A percentile compares a stretch with the other conserved stretches of the same genome.
These are phyloP conservation scores for Chaetomium sp. DNA, from an alignment of 2,329 filamentous ascomycete genomes.

Conservation along the genomic window DNA sequence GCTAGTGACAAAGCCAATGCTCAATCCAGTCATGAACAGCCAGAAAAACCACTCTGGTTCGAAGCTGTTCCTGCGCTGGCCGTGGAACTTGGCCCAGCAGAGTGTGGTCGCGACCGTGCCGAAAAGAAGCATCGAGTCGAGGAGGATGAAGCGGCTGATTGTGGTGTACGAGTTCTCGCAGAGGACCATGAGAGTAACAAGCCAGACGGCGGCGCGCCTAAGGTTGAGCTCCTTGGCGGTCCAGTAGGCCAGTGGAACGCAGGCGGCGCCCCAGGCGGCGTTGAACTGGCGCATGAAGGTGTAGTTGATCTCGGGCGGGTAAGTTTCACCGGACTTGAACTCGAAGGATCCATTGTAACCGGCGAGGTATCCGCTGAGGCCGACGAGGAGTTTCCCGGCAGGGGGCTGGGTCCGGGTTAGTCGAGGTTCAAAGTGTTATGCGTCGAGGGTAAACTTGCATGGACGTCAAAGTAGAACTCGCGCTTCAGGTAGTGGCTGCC, in stretches of 20 bases:
- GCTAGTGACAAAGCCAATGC: conserved; percentile 96
- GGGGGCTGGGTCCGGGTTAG: conserved; percentile 63
- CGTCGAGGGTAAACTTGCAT: conserved; percentile 35
- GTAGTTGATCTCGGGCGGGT: conserved; percentile 91
- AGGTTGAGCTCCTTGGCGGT: conserved; percentile 91
- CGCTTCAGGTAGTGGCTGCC: conserved; percentile 98
- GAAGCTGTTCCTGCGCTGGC: conserved; percentile 81
- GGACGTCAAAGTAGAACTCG: conserved; percentile 94
- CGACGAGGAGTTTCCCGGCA: conserved; percentile 97
- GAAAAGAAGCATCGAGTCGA: conserved; percentile 98
- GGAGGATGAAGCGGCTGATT: conserved; percentile 95
- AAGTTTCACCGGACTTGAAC: conserved; percentile 97
- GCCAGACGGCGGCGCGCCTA: conserved; percentile 84
- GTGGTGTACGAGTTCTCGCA: conserved; percentile 99
- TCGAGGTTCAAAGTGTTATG: background rate
- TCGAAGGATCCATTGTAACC: conserved; percentile 99
- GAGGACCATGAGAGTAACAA: conserved; percentile 93
- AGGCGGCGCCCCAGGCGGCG: conserved; percentile 88
- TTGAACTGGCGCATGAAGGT: conserved; percentile 99
- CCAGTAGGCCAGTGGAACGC: conserved; percentile 91
- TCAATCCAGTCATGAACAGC: conserved; percentile 90
- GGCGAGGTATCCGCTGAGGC: conserved; percentile 91
- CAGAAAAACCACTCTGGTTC: conserved; percentile 91
- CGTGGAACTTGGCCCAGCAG: conserved; percentile 97
- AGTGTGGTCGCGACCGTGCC: conserved; percentile 98